Evolutionary conservation across 228 moss, liverwort and hornwort species (phyloP).

Genomic region (Sphagnum magellanicum): DNA sequence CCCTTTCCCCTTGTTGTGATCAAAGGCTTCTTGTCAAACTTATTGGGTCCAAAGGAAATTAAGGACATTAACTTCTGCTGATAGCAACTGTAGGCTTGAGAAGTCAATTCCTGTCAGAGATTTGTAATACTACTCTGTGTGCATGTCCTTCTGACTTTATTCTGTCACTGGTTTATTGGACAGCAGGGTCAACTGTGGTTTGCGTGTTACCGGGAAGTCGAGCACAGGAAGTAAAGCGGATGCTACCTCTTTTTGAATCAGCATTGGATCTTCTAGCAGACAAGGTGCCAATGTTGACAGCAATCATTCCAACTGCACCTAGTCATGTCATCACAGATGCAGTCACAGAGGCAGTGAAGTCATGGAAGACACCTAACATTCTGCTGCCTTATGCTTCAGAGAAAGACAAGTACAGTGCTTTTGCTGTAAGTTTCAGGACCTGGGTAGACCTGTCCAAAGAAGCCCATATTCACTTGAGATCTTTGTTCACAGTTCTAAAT

Average conservation of each 20-base stretch:
- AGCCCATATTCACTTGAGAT: background rate
- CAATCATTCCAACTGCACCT: constrained; percentile 66
- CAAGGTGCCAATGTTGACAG: constrained; percentile 42
- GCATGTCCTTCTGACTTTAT: too few relatives aligned
- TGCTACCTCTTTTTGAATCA: constrained; percentile 80
- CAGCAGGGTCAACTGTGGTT: constrained; percentile 56
- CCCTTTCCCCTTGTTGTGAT: too few relatives aligned
- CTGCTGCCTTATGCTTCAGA: constrained; percentile 78
- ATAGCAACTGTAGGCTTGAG: too few relatives aligned
- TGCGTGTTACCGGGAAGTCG: constrained; percentile 93
- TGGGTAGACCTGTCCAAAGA: too few relatives aligned
- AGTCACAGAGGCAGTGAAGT: constrained; percentile 44
- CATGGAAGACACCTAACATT: constrained; percentile 67
- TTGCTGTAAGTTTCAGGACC: constrained; percentile 57
- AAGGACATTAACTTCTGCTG: too few relatives aligned
- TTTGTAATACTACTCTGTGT: too few relatives aligned
- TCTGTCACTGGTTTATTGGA: background rate
- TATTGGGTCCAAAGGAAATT: too few relatives aligned
- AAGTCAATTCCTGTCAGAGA: too few relatives aligned
- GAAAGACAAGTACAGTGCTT: constrained; percentile 77
- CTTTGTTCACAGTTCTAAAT: background rate
- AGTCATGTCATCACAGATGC: constrained; percentile 42
- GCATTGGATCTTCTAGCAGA: constrained; percentile 55
- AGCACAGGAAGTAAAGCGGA: constrained; percentile 83
- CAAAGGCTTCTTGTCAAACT: too few relatives aligned